These are phyloP conservation scores for Zygoascus flipseniorum DNA, from an alignment of 805 yeast species.

Conservation along the genomic window DNA sequence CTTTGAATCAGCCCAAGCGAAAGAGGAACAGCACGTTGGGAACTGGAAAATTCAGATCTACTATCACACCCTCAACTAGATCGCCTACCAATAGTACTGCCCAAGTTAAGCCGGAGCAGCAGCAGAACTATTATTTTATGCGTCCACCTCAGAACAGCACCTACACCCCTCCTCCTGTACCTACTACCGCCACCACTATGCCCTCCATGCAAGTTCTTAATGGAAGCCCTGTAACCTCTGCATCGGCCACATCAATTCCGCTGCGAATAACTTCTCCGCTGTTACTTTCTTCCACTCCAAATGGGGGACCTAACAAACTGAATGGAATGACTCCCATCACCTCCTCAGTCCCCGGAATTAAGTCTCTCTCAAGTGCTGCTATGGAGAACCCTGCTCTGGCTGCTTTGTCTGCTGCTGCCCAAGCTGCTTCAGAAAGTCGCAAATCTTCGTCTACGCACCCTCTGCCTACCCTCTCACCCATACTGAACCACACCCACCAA, in stretches of 20 bases:
- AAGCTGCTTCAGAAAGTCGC: not conserved
- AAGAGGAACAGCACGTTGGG: not conserved
- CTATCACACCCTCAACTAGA: not conserved
- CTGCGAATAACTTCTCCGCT: constrained; percentile 8
- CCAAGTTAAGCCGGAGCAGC: not conserved
- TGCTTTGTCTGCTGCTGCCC: not conserved
- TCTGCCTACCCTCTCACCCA: not conserved
- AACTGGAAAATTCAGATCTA: constrained; percentile 1
- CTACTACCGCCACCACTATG: not conserved
- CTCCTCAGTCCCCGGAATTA: not conserved
- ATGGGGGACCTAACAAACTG: not conserved
- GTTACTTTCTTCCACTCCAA: constrained; percentile 4
- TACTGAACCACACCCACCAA: not conserved
- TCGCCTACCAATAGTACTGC: not conserved
- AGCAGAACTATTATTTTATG: not conserved
- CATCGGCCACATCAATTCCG: not conserved
- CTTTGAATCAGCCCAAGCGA: not conserved
- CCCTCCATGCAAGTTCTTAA: not conserved
- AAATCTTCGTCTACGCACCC: not conserved
- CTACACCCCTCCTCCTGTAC: not conserved
- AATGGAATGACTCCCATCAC: not conserved
- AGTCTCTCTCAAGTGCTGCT: not conserved
- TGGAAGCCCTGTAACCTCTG: not conserved
- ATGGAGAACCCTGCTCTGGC: not conserved
- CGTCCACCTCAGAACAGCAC: not conserved